Percentiles rank a stretch among this genome's conserved stretches.
These are phyloP conservation scores for Aureobasidium sp. DNA, from an alignment of 2,329 filamentous ascomycete genomes.

Conservation along the genomic window DNA sequence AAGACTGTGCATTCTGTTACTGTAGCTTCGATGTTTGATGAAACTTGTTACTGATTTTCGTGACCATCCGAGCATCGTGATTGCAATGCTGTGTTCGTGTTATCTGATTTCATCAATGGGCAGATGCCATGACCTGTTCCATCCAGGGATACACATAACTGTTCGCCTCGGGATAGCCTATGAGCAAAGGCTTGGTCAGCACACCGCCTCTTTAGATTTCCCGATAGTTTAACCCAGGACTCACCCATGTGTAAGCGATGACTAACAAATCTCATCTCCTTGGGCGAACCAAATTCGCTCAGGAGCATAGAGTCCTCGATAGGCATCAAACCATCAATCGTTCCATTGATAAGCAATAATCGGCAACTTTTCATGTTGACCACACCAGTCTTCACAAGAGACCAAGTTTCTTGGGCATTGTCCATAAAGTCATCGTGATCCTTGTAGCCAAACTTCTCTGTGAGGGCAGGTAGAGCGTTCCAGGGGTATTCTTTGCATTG, in stretches of 20 bases:
- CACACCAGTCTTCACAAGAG: conserved; percentile 53
- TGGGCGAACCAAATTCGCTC: conserved; percentile 57
- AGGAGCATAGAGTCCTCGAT: conserved; percentile 61
- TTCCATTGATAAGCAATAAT: conserved; percentile 55
- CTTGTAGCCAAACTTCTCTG: conserved; percentile 47
- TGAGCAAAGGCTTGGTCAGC: neutral
- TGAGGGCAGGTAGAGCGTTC: conserved; percentile 38
- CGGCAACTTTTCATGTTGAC: conserved; percentile 47
- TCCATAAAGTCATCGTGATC: conserved; percentile 23
- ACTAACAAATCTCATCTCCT: conserved; percentile 58
- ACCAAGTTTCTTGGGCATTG: conserved; percentile 51
- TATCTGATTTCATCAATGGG: neutral
- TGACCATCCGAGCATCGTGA: too few species aligned
- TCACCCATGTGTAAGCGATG: conserved; percentile 55
- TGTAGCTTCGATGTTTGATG: too few species aligned
- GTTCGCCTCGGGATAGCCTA: conserved; percentile 54
- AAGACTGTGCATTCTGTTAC: too few species aligned
- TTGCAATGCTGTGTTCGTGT: too few species aligned
- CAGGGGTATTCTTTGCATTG: conserved; percentile 55
- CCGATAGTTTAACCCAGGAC: neutral
- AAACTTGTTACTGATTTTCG: too few species aligned
- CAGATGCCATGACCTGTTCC: conserved; percentile 44
- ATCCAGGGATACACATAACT: conserved; percentile 54
- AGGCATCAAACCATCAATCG: conserved; percentile 57
- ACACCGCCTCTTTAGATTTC: neutral